phyloP scores from a whole-genome alignment of 331 rosid species.

The Dryas integrifolia region DNA sequence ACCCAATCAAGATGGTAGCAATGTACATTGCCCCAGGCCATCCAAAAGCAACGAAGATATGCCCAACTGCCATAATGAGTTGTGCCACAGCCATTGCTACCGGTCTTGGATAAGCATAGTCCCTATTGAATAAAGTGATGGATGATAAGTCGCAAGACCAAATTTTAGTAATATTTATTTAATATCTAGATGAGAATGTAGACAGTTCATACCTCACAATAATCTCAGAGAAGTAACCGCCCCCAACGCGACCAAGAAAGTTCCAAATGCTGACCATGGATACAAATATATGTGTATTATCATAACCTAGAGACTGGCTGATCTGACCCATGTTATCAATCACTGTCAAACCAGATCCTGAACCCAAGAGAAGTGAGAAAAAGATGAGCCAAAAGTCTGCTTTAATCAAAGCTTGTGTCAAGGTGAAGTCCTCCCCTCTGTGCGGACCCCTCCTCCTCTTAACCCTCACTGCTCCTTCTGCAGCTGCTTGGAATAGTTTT shows the following conservation, averaged over 20 bases:
- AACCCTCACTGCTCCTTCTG: slow-evolving; percentile 48
- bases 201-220: slow-evolving; percentile 37
- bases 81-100: slow-evolving; percentile 47
- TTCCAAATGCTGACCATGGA: slow-evolving; percentile 56
- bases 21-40: slow-evolving; percentile 49
- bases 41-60: slow-evolving; percentile 42
- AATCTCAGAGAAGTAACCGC: slow-evolving; percentile 49
- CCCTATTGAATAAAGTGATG: slow-evolving; percentile 26
- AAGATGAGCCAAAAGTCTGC: slow-evolving; percentile 55
- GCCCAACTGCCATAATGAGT: slow-evolving; percentile 42
- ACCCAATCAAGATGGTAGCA: slow-evolving; percentile 38
- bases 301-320: slow-evolving; percentile 39
- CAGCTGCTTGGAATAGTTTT: slow-evolving; percentile 39
- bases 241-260: slow-evolving; percentile 55
- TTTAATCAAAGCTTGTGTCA: slow-evolving; percentile 45
- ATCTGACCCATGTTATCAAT: slow-evolving; percentile 53
- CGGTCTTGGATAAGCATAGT: slow-evolving; percentile 48
- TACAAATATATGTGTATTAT: slow-evolving; percentile 40
- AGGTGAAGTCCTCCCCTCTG: slow-evolving; percentile 48
- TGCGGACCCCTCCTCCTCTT: slow-evolving; percentile 46
- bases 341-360: slow-evolving; percentile 49
- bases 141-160: not conserved
- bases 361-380: slow-evolving; percentile 44
- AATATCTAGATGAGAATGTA: not conserved
- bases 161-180: not conserved